Percentiles rank a stretch among this genome's conserved stretches.
Conservation (phyloP, 1,284 basidiomycete species). For the Thecaphora frezii region DNA sequence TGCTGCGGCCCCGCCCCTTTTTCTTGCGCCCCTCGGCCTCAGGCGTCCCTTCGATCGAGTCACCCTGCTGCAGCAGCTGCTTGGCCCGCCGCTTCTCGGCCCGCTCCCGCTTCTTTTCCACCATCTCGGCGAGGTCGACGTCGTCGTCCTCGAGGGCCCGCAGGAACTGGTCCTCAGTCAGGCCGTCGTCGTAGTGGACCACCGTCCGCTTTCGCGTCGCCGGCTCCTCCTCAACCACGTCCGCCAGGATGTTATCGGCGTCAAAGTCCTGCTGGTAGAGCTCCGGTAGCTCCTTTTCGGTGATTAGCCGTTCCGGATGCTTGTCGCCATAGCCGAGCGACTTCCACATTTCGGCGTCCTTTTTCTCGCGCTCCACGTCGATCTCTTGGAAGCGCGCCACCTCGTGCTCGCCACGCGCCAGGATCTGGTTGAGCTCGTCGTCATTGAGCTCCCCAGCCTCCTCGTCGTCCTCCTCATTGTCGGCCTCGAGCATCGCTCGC, state of each 20-base stretch:
- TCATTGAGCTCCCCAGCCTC: conserved; percentile 88
- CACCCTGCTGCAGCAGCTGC: conserved; percentile 29
- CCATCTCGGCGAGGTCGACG: conserved; percentile 66
- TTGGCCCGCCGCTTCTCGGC: conserved; percentile 53
- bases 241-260: conserved; percentile 36
- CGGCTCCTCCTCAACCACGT: conserved; percentile 63
- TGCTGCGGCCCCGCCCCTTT: conserved; percentile 19
- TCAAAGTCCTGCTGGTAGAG: conserved; percentile 77
- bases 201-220: conserved; percentile 81
- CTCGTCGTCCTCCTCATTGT: conserved; percentile 58
- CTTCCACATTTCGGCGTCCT: conserved; percentile 73
- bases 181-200: conserved; percentile 90
- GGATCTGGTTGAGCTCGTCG: conserved; percentile 92
- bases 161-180: conserved; percentile 82
- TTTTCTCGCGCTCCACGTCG: conserved; percentile 78
- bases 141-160: conserved; percentile 82
- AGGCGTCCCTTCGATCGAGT: conserved; percentile 43
- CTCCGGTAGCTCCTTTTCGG: conserved; percentile 85
- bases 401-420: conserved; percentile 84
- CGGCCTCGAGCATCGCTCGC: conserved; percentile 65
- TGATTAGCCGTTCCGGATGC: conserved; percentile 77
- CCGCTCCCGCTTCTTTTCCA: conserved; percentile 57
- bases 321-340: conserved; percentile 67
- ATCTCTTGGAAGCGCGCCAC: conserved; percentile 76
- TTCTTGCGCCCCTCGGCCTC: conserved; percentile 34